These are phyloP conservation scores for Beauveria sp. DNA, from an alignment of 2,329 filamentous ascomycete genomes.

Conservation along the genomic window DNA sequence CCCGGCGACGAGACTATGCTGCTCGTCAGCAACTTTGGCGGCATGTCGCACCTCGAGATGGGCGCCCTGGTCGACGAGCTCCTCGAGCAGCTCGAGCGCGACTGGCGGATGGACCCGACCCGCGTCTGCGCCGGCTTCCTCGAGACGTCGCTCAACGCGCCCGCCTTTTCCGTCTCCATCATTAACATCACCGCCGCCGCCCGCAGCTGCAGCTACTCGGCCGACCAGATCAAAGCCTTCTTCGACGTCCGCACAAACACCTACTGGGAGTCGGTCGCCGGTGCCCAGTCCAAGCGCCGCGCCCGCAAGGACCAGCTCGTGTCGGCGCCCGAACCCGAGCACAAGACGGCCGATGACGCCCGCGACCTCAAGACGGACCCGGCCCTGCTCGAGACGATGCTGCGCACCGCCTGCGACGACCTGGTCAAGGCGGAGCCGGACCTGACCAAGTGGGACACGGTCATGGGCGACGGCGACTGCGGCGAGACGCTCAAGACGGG, in stretches of 20 bases:
- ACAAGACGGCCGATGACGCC: conserved; percentile 28
- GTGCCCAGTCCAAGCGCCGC: conserved; percentile 31
- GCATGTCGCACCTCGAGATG: conserved; percentile 50
- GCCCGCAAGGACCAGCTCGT: conserved; percentile 37
- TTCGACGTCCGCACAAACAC: conserved; percentile 58
- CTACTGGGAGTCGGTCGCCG: conserved; percentile 44
- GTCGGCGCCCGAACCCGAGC: conserved; percentile 25
- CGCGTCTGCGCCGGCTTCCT: conserved; percentile 55
- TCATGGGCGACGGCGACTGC: conserved; percentile 60
- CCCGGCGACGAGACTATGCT: conserved; percentile 42
- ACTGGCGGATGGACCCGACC: conserved; percentile 42
- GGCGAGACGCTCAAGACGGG: conserved; percentile 53
- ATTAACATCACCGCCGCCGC: conserved; percentile 49
- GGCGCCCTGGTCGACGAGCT: conserved; percentile 47
- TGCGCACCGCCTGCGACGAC: conserved; percentile 45
- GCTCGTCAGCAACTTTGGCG: conserved; percentile 53
- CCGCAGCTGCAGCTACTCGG: conserved; percentile 35
- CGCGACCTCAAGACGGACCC: conserved; percentile 45
- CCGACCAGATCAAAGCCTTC: conserved; percentile 50
- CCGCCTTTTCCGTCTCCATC: conserved; percentile 62
- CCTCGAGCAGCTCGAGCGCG: conserved; percentile 37
- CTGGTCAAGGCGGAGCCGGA: conserved; percentile 53
- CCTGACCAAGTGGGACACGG: conserved; percentile 54
- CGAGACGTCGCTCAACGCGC: conserved; percentile 65
- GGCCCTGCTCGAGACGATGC: conserved; percentile 41